These are phyloP conservation scores for Platanthera guangdongensis DNA, from an alignment of 106 monocot species.

Conservation along the genomic window DNA sequence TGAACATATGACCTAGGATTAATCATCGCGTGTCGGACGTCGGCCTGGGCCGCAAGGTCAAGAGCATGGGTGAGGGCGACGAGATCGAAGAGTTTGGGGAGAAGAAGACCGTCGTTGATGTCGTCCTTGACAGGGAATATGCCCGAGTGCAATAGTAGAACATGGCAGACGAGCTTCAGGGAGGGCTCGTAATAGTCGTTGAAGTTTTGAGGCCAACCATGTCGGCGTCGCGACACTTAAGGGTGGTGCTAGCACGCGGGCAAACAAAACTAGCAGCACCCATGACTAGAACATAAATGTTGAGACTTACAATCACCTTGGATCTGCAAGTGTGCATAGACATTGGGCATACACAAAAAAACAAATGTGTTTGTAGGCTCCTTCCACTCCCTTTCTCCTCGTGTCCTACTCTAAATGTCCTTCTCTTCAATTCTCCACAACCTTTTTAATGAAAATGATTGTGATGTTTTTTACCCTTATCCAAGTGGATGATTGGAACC, in stretches of 20 bases:
- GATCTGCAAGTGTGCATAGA: no score
- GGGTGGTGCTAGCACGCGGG: conserved; percentile 10
- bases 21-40: conserved; percentile 14
- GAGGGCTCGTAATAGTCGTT: conserved; percentile 24
- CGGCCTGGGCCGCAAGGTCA: conserved; percentile 19
- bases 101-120: conserved; percentile 14
- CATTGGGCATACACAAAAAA: no score
- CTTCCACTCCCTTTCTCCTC: no score
- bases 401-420: no score
- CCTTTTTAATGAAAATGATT: no score
- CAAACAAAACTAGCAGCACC: conserved; percentile 22
- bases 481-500: no score
- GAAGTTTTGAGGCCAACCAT: conserved; percentile 19
- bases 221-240: conserved; percentile 15
- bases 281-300: not conserved
- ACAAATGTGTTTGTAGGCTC: no score
- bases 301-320: no score
- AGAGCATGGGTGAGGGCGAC: conserved; percentile 17
- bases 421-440: no score
- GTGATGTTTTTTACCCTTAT: no score
- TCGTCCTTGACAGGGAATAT: conserved; percentile 17
- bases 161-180: conserved; percentile 18
- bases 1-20: conserved; percentile 17
- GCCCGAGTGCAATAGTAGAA: not conserved
- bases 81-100: conserved; percentile 17